A percentile compares a stretch with the other conserved stretches of the same genome.
Evolutionary conservation across 495 filamentous ascomycete genomes (phyloP).

Genomic region (Penicillium lividum): DNA sequence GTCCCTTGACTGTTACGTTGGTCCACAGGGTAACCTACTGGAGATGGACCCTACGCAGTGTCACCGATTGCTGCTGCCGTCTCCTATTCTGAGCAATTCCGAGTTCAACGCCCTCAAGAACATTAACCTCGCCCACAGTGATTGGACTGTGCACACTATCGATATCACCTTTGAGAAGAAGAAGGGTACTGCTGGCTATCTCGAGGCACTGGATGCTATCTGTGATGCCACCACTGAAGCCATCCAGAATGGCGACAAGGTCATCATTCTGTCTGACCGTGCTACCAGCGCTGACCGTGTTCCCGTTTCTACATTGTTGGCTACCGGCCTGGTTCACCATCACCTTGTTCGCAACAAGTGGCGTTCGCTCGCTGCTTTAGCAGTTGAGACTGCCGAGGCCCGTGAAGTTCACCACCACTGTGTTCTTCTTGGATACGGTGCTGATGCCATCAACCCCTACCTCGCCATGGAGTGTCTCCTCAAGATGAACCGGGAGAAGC

Average conservation of each 20-base stretch:
- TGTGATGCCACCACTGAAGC: constrained; percentile 84
- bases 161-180: constrained; percentile 94
- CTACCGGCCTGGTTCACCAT: constrained; percentile 94
- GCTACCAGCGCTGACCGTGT: constrained; percentile 82
- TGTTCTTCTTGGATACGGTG: constrained; percentile 94
- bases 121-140: constrained; percentile 69
- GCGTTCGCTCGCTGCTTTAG: constrained; percentile 84
- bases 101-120: constrained; percentile 90
- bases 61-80: constrained; percentile 80
- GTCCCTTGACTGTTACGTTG: constrained; percentile 97
- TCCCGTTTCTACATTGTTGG: constrained; percentile 83
- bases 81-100: constrained; percentile 85
- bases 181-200: constrained; percentile 82
- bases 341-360: constrained; percentile 97
- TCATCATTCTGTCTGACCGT: constrained; percentile 90
- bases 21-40: constrained; percentile 94
- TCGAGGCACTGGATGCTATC: constrained; percentile 86
- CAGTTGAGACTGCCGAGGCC: constrained; percentile 94
- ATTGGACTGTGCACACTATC: constrained; percentile 92
- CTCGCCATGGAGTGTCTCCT: constrained; percentile 97
- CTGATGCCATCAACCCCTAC: constrained; percentile 96
- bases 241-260: constrained; percentile 79
- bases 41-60: constrained; percentile 94
- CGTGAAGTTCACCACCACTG: constrained; percentile 99
- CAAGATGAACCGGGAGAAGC: constrained; percentile 94